These are phyloP conservation scores for Paecilomyces niveus DNA, from an alignment of 2,329 filamentous ascomycete species.

Conservation along the genomic window DNA sequence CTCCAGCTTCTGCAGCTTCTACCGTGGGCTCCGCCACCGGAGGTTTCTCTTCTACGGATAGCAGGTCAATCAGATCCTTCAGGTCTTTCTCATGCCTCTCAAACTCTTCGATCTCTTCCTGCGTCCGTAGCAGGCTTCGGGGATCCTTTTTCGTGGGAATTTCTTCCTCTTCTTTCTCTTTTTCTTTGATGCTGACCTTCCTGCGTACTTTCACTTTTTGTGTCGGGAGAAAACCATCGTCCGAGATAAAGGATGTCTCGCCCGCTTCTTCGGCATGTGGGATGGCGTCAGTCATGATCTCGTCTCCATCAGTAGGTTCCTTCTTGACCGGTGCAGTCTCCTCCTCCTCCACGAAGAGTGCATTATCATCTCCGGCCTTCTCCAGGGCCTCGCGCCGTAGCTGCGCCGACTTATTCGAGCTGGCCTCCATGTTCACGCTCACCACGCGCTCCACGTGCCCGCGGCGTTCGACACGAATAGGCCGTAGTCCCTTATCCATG, in stretches of 20 bases:
- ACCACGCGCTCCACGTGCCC: conserved; percentile 49
- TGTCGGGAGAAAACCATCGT: conserved; percentile 27
- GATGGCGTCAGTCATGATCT: conserved; percentile 26
- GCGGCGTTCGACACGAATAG: conserved; percentile 50
- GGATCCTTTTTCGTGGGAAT: conserved; percentile 17
- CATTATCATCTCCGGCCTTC: conserved; percentile 23
- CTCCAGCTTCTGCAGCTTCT: conserved; percentile 8
- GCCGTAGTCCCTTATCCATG: conserved; percentile 32
- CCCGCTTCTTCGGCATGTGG: conserved; percentile 18
- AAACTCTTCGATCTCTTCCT: conserved; percentile 36
- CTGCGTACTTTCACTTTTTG: conserved; percentile 29
- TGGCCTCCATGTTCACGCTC: conserved; percentile 49
- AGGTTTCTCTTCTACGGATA: conserved; percentile 15
- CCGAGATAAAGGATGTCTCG: conserved; percentile 8
- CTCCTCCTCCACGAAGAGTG: conserved; percentile 29
- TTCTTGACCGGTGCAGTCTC: conserved; percentile 40
- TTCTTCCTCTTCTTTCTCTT: conserved; percentile 11
- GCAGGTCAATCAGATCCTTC: conserved; percentile 31
- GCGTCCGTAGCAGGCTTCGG: conserved; percentile 31
- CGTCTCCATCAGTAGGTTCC: conserved; percentile 47
- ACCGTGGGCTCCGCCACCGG: not conserved
- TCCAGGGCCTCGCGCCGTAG: conserved; percentile 29
- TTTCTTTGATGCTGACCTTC: conserved; percentile 19
- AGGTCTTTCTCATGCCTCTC: conserved; percentile 34
- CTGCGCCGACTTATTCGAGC: conserved; percentile 38